Conservation (phyloP, 129 eudicot genomes). For the Silybum marianum region DNA sequence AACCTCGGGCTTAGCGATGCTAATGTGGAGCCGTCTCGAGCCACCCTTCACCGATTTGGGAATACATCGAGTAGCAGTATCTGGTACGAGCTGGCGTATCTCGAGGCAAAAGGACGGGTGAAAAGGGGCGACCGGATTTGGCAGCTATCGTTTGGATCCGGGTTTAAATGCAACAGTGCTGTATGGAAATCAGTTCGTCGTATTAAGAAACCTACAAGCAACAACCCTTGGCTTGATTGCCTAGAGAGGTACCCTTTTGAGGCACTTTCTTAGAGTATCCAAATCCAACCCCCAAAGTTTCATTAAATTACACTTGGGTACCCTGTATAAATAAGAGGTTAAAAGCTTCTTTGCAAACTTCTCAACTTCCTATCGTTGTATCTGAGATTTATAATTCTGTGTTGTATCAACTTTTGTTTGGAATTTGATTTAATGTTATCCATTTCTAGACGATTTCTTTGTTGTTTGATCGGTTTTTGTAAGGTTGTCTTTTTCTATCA, state of each 20-base stretch:
- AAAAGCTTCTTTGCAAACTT: conserved; percentile 36
- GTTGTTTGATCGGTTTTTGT: not conserved
- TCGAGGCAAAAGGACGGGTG: conserved; percentile 81
- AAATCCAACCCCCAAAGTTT: conserved; percentile 14
- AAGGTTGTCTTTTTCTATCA: not conserved
- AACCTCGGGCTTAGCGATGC: conserved; percentile 79
- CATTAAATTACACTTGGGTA: conserved; percentile 26
- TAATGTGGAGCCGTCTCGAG: conserved; percentile 80
- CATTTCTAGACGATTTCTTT: not conserved
- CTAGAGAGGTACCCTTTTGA: conserved; percentile 59
- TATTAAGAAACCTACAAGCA: conserved; percentile 50
- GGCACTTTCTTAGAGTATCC: conserved; percentile 39
- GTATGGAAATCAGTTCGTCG: conserved; percentile 84
- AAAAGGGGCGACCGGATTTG: conserved; percentile 82
- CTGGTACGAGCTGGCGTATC: conserved; percentile 92
- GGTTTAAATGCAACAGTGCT: conserved; percentile 89
- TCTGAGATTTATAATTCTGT: conserved; percentile 18
- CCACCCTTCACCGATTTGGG: conserved; percentile 83
- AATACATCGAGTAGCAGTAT: conserved; percentile 97
- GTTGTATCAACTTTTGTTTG: conserved; percentile 32
- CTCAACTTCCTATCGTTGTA: conserved; percentile 31
- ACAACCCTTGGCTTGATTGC: conserved; percentile 87
- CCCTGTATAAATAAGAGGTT: conserved; percentile 40
- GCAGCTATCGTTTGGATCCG: conserved; percentile 95
- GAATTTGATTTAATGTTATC: conserved; percentile 19